Base-by-base conservation (phyloP, 2,329 filamentous ascomycete species). In the Ophiognomonia clavigignenti-juglandacearum region DNA sequence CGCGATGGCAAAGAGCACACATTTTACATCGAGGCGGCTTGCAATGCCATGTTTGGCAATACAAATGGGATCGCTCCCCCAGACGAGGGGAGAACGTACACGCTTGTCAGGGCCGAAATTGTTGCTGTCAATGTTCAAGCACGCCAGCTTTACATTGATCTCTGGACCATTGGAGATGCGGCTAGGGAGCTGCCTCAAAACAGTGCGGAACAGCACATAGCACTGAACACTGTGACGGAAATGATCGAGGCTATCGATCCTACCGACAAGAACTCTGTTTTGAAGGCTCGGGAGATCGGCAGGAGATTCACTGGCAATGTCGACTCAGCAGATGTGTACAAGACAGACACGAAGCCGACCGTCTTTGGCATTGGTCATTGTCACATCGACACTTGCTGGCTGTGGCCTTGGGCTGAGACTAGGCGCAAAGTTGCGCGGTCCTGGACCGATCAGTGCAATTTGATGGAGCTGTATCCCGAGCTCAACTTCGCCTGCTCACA, bases 1-100 rank as follows among this genome's bases (percentile, higher is more conserved):
- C 80, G 87, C 52, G 88, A 96, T 64, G 91, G 89, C 44, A 83
- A 92, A 63, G 80, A 90, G 59, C 91, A 97, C 64, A 82, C 77
- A 16, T 87, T 98, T 59, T 98, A 96, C 65, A 85, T 98, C 54
- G 93, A 98, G 70, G 96, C 97, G 88, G 93, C 93, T 18, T 97
- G 93, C 70, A 98, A 98, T 65, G 84, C 85, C 65, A 97, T 97
- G 91, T 97, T 97, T 69, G 93, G 93, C 57, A 96, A 96, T 64
- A 86, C 90, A 0, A 77, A 85, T 0, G 85, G 85, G 18, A 97
- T 96, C 56, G 88, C 95, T 63, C 90, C 93, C 13, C 93, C 93
- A 0, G 75, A 86, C 50, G 86, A 88, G n/a, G 82, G 96, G 71
- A 86, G 78, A 58, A 87, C 86, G 62, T 98, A 86, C 64, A 77